Evolutionary conservation across 1,139 yeast species (phyloP).

Genomic region (Magnusiomyces sp.): DNA sequence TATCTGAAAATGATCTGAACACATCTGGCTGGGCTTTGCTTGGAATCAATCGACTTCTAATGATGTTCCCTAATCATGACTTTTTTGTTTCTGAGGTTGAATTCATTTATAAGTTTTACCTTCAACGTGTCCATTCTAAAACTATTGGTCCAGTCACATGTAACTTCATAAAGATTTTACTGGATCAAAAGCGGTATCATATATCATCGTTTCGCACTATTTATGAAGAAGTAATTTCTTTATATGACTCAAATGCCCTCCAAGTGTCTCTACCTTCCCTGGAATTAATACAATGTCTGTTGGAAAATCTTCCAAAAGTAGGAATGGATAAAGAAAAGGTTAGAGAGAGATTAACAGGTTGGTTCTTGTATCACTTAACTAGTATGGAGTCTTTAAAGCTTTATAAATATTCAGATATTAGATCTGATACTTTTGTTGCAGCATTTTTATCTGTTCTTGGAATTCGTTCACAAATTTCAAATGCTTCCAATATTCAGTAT

Average conservation of each 20-base stretch:
- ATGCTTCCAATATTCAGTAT: neutral
- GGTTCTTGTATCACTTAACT: neutral
- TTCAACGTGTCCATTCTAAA: constrained; percentile 3
- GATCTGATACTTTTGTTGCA: neutral
- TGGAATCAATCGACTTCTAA: neutral
- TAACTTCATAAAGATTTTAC: neutral
- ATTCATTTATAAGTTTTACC: neutral
- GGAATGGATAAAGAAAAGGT: neutral
- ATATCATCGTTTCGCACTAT: neutral
- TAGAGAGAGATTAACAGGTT: neutral
- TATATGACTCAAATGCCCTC: constrained; percentile 2
- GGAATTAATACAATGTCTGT: neutral
- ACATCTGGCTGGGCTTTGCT: constrained; percentile 2
- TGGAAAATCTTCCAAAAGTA: neutral
- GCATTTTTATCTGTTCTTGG: constrained; percentile 1
- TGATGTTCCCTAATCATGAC: neutral
- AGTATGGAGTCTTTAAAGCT: neutral
- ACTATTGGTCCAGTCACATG: constrained; percentile 4
- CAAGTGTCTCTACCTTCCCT: neutral
- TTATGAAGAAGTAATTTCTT: constrained; percentile 1
- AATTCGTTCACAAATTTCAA: neutral
- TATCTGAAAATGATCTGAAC: neutral
- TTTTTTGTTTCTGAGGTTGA: neutral
- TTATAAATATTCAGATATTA: neutral
- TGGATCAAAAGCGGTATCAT: neutral